Evolutionary conservation across 306 rosid genomes (phyloP).

Genomic region (Prosopis cineraria): DNA sequence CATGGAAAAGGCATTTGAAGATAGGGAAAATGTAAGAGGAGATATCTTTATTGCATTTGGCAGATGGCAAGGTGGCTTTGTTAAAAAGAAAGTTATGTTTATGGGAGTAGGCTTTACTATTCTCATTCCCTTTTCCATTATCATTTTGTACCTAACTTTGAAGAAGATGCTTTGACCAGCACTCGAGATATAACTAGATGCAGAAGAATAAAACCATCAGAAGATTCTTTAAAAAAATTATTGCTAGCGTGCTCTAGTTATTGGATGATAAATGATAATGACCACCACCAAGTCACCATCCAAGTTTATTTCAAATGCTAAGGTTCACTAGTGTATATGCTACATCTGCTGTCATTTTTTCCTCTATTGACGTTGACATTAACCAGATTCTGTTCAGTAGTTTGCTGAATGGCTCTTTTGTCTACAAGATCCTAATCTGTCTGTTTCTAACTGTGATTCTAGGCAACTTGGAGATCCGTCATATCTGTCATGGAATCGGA

Average conservation of each 20-base stretch:
- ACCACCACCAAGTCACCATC: background rate
- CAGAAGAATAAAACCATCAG: background rate
- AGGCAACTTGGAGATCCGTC: slow-evolving; percentile 98
- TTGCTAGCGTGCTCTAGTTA: background rate
- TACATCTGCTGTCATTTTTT: slow-evolving; percentile 8
- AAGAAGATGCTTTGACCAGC: background rate
- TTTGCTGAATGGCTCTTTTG: background rate
- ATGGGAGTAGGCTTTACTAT: background rate
- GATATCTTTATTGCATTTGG: too few relatives aligned
- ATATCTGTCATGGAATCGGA: slow-evolving; percentile 91
- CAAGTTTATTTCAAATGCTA: background rate
- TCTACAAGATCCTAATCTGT: slow-evolving; percentile 14
- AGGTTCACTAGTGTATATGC: background rate
- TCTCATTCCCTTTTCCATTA: background rate
- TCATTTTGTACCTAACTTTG: background rate
- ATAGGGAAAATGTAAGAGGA: too few relatives aligned
- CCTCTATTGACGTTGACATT: background rate
- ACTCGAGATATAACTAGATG: background rate
- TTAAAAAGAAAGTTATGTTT: background rate
- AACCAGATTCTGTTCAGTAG: background rate
- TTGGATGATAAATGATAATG: background rate
- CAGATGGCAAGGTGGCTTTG: background rate
- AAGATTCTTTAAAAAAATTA: background rate
- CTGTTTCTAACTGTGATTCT: slow-evolving; percentile 22
- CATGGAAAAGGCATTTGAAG: too few relatives aligned